Evolutionary conservation across 1,139 yeast species (phyloP).

Genomic region (Kazachstania sp.): DNA sequence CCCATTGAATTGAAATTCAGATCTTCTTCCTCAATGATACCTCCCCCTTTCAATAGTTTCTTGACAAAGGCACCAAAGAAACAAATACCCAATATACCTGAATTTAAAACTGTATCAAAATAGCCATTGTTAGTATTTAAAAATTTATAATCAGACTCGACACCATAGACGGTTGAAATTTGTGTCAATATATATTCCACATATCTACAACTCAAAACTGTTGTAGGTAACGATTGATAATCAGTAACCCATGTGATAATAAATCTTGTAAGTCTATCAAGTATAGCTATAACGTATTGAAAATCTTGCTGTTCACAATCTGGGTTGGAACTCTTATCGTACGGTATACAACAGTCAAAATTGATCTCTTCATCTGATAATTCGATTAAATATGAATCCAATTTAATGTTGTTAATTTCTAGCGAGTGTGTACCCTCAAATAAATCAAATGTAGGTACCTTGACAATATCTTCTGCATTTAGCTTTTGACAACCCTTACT

Average conservation of each 20-base stretch:
- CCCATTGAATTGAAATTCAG: slow-evolving; percentile 57
- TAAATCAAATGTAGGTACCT: slow-evolving; percentile 46
- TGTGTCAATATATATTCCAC: slow-evolving; percentile 47
- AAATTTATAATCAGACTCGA: neutral
- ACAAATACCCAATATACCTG: slow-evolving; percentile 43
- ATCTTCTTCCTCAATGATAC: slow-evolving; percentile 69
- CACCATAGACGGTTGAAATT: slow-evolving; percentile 22
- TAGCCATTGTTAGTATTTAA: slow-evolving; percentile 26
- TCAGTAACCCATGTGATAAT: slow-evolving; percentile 55
- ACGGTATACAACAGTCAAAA: slow-evolving; percentile 22
- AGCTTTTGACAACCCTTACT: slow-evolving; percentile 32
- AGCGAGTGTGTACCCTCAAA: slow-evolving; percentile 70
- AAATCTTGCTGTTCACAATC: slow-evolving; percentile 12
- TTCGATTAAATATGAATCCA: slow-evolving; percentile 54
- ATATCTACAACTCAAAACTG: slow-evolving; percentile 57
- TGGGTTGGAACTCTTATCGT: slow-evolving; percentile 9
- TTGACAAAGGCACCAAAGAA: slow-evolving; percentile 45
- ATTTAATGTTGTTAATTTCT: slow-evolving; percentile 51
- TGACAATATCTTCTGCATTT: slow-evolving; percentile 39
- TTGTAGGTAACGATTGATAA: slow-evolving; percentile 49
- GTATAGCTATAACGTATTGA: slow-evolving; percentile 39
- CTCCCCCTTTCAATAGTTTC: slow-evolving; percentile 45
- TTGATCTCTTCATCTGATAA: slow-evolving; percentile 35
- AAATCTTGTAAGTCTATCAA: slow-evolving; percentile 39
- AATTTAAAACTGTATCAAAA: slow-evolving; percentile 43